These are phyloP conservation scores for Phytophthora sp. DNA, from an alignment of 352 stramenopile species.

Conservation along the genomic window DNA sequence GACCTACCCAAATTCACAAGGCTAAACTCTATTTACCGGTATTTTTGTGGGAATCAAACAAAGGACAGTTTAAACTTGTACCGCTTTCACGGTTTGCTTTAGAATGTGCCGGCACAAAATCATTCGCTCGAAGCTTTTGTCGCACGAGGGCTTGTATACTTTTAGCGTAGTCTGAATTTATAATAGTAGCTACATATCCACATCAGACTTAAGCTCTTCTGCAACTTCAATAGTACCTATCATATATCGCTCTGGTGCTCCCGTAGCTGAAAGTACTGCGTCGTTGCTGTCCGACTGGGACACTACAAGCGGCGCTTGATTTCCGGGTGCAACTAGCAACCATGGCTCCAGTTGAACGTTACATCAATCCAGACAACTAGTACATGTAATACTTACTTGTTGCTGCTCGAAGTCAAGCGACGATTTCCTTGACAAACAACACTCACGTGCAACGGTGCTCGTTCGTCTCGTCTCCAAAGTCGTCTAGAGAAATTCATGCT, in stretches of 20 bases:
- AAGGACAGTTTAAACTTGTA: too few species aligned
- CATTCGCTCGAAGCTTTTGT: too few species aligned
- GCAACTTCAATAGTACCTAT: constrained; percentile 1
- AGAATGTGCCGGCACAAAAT: neutral
- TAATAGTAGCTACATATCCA: constrained; percentile 1
- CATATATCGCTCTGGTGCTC: constrained; percentile 1
- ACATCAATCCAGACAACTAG: constrained; percentile 5
- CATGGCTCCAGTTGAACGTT: neutral
- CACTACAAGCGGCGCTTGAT: constrained; percentile 9
- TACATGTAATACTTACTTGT: neutral
- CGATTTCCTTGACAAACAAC: constrained; percentile 10
- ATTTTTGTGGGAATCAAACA: too few species aligned
- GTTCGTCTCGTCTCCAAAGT: constrained; percentile 19
- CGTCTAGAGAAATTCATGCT: constrained; percentile 23
- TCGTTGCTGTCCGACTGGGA: constrained; percentile 1
- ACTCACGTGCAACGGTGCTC: constrained; percentile 11
- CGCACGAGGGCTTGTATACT: neutral
- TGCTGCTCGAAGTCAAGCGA: constrained; percentile 5
- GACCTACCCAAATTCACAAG: too few species aligned
- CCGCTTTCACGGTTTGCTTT: too few species aligned
- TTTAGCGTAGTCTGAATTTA: neutral
- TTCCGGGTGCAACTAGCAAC: constrained; percentile 3
- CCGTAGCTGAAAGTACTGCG: neutral
- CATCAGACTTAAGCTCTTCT: constrained; percentile 6
- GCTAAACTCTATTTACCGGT: too few species aligned